Conservation (phyloP, 2,329 filamentous ascomycete species). For the Metarhizium brunneum region DNA sequence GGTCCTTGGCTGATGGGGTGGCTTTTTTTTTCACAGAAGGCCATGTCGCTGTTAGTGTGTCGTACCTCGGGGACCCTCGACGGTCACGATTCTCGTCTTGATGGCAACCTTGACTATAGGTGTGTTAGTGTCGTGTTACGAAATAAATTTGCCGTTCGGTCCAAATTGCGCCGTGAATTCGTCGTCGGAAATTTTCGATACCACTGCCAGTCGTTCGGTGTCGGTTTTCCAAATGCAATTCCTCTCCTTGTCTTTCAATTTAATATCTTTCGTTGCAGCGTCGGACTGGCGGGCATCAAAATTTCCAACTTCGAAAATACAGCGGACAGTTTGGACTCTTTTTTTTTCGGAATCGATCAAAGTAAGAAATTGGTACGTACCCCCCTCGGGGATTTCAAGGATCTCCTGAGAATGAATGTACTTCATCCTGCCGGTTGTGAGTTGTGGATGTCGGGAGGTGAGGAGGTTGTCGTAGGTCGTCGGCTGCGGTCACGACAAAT, state of each 20-base stretch:
- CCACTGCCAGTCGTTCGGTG: neutral
- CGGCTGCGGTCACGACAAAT: constrained; percentile 28
- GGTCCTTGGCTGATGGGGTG: neutral
- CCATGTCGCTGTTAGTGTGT: constrained; percentile 6
- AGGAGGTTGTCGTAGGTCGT: constrained; percentile 31
- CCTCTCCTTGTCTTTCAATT: neutral
- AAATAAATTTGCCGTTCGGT: constrained; percentile 3
- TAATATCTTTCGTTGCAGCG: neutral
- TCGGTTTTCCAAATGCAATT: neutral
- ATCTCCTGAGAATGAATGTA: constrained; percentile 99
- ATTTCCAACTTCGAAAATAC: neutral
- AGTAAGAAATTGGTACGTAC: constrained; percentile 50
- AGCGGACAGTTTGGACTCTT: neutral
- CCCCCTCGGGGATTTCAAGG: constrained; percentile 92
- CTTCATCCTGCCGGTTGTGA: constrained; percentile 77
- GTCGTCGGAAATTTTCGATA: neutral
- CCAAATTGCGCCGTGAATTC: neutral
- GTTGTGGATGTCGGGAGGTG: constrained; percentile 32
- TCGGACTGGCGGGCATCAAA: neutral
- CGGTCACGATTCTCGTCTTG: constrained; percentile 92
- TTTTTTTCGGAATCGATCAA: neutral
- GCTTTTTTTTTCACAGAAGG: neutral
- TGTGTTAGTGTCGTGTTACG: constrained; percentile 15
- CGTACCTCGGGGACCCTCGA: constrained; percentile 90
- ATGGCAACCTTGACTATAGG: constrained; percentile 88